Evolutionary conservation across 2,329 filamentous ascomycete species (phyloP), one percentile per base, ranked within the genome.

Genomic region (Colletotrichum lini): DNA sequence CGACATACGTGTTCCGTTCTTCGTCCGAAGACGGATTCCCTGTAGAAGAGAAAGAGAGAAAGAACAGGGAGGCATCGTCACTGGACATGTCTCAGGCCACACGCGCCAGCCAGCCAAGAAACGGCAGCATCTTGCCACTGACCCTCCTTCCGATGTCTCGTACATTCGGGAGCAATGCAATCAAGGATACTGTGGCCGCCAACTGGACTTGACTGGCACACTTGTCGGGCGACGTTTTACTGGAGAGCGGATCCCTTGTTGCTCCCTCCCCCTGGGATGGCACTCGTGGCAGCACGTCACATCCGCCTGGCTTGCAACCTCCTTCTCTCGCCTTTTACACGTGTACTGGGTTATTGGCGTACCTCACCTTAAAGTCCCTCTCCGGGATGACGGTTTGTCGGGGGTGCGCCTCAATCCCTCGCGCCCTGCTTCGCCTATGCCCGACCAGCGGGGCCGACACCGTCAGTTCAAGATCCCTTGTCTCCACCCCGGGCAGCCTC

Each of bases 41-140:
- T 69, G 65, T 44, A 38, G 15, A 30, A 18, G 44, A n/a, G 16
- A 47, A 59, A n/a, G 56, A 30, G 12, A 26, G 7, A 60, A 52
- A 13, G 58, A 10, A 10, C 53, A 72, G 53, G 65, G 53, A 64
- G 59, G 69, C 65, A 68, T 49, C 62, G 64, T 62, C 64, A 52
- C 57, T 56, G n/a, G 38, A 57, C 68, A 67, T 71, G 69, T 72
- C 65, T 72, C 65, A 72, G 58, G 65, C 65, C 69, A 72, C 65
- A 64, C 54, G 53, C 59, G 52, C n/a, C 49, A 26, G 53, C 65
- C 54, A 63, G 54, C 65, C 59, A 69, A 53, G 59, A 54, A 69
- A 47, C 65, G 44, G 56, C 18, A 47, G 56, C 58, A 69, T 54
- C 65, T 8, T 69, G 69, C 40, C 65, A 64, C 47, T 56, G 42